A percentile compares a stretch with the other conserved stretches of the same genome.
Conservation (phyloP, 306 rosid genomes). For the Dryas drummondii region DNA sequence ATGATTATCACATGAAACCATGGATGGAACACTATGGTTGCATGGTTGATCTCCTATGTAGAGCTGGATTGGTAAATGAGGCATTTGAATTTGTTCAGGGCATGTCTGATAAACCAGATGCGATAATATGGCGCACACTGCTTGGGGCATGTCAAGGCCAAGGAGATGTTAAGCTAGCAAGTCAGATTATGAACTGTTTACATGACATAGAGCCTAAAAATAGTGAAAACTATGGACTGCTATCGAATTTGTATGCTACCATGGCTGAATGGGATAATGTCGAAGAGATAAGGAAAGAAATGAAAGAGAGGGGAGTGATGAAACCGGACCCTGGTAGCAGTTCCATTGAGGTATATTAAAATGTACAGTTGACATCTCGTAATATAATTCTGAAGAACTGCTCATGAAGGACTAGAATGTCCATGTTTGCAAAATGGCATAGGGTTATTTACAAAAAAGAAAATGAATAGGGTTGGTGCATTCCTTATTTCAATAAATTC, state of each 20-base stretch:
- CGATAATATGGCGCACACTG: conserved; percentile 12
- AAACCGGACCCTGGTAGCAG: conserved; percentile 13
- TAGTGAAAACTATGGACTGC: conserved; percentile 7
- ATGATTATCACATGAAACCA: conserved; percentile 5
- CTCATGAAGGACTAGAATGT: no score
- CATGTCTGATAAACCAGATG: conserved; percentile 14
- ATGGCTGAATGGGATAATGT: conserved; percentile 8
- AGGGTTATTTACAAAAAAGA: no score
- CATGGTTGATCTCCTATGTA: conserved; percentile 16
- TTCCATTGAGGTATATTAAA: background rate
- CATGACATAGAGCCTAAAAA: background rate
- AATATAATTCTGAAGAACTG: no score
- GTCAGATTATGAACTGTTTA: background rate
- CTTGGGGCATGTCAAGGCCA: conserved; percentile 10
- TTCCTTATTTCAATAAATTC: background rate
- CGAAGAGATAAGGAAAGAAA: conserved; percentile 11
- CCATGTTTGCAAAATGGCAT: no score
- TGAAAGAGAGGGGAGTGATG: conserved; percentile 1
- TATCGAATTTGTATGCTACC: background rate
- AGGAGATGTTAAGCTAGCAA: conserved; percentile 13
- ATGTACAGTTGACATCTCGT: no score
- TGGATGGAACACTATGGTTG: conserved; percentile 16
- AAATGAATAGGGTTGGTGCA: background rate
- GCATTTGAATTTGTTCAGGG: conserved; percentile 18
- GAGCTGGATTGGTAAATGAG: conserved; percentile 12